phyloP scores from a whole-genome alignment of 23 red algal genomes.

The Porphyridium purpureum region DNA sequence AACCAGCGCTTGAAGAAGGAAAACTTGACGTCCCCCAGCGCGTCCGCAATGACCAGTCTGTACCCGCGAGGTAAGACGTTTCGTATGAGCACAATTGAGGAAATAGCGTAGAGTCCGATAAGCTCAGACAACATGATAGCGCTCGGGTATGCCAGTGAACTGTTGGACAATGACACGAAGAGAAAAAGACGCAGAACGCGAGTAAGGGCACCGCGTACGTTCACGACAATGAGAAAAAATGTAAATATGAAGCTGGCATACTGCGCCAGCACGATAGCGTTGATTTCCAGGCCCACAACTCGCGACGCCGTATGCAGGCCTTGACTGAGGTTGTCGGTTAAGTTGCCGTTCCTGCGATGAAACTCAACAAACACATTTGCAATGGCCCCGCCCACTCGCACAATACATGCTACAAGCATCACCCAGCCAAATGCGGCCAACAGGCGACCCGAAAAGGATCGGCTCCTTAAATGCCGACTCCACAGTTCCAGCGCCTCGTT shows the following conservation, averaged over 20 bases:
- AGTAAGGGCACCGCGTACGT: neutral
- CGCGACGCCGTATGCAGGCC: neutral
- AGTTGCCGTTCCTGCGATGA: neutral
- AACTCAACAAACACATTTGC: neutral
- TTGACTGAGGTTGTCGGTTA: neutral
- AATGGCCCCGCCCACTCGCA: neutral
- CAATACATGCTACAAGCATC: neutral
- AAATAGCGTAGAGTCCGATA: neutral
- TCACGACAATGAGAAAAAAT: neutral
- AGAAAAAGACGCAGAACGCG: neutral
- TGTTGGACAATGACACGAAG: neutral
- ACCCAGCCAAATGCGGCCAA: too few relatives aligned
- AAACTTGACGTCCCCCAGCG: neutral
- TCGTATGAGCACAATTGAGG: neutral
- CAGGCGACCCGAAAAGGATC: too few relatives aligned
- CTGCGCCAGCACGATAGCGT: neutral
- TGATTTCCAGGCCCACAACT: neutral
- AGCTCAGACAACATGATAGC: neutral
- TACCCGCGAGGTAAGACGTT: neutral
- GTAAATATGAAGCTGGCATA: neutral
- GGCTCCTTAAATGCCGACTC: too few relatives aligned
- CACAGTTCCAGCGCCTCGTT: too few relatives aligned
- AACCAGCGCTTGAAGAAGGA: neutral
- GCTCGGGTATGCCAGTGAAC: too few relatives aligned
- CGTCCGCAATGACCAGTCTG: neutral